These are phyloP conservation scores for Pyrus bretschneideri DNA, from an alignment of 306 rosid genomes.

Conservation along the genomic window DNA sequence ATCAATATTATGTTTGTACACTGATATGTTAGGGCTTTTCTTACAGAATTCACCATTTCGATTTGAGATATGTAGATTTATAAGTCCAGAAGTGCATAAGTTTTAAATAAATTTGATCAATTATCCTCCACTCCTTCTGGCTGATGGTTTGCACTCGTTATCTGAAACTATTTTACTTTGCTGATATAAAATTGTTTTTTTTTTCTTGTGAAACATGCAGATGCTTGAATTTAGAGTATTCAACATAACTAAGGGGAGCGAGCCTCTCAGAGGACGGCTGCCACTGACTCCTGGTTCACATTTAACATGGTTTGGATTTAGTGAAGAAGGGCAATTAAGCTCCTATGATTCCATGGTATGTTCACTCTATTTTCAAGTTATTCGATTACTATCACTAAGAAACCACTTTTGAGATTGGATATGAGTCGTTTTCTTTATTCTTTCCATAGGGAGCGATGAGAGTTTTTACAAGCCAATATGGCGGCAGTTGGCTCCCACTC, in stretches of 20 bases:
- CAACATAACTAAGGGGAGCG: conserved; percentile 47
- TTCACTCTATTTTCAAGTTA: conserved; percentile 1
- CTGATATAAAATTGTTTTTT: conserved; percentile 6
- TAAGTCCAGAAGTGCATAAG: neutral
- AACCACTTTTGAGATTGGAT: conserved; percentile 11
- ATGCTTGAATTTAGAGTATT: conserved; percentile 63
- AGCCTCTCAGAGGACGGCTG: conserved; percentile 51
- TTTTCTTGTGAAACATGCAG: conserved; percentile 40
- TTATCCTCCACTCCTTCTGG: neutral
- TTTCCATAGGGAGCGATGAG: conserved; percentile 70
- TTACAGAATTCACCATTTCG: neutral
- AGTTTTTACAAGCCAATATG: conserved; percentile 71
- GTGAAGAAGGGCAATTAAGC: conserved; percentile 80
- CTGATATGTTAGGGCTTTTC: conserved; percentile 1
- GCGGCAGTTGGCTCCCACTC: conserved; percentile 91
- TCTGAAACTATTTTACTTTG: neutral
- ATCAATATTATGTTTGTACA: neutral
- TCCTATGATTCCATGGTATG: conserved; percentile 87
- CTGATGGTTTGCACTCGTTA: neutral
- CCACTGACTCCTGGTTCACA: conserved; percentile 85
- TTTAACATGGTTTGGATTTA: conserved; percentile 84
- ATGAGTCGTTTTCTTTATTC: conserved; percentile 1
- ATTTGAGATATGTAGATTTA: neutral
- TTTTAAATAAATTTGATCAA: neutral
- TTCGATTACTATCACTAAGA: neutral